Conservation (phyloP, 257 asterid genomes). For the Solanum chiquidenum region DNA sequence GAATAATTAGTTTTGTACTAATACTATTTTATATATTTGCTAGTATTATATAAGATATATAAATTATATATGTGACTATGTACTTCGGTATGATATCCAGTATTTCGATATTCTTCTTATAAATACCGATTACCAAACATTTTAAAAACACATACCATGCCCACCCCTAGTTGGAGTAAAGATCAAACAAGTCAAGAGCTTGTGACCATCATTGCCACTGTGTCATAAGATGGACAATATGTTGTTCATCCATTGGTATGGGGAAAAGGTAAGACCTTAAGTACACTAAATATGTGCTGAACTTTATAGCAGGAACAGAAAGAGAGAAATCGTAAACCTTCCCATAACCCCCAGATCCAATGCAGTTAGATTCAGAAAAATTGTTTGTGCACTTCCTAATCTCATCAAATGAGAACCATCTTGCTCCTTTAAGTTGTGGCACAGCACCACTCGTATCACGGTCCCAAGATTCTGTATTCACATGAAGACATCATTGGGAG, state of each 20-base stretch:
- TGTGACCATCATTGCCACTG: not conserved
- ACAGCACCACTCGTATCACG: conserved; percentile 55
- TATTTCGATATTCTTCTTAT: not conserved
- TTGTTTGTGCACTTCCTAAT: conserved; percentile 47
- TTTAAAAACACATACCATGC: not conserved
- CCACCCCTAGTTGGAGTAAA: not conserved
- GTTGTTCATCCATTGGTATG: not conserved
- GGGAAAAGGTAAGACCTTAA: not conserved
- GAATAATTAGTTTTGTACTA: not conserved
- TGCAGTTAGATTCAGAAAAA: conserved; percentile 67
- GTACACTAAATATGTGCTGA: not conserved
- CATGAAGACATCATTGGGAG: conserved; percentile 1
- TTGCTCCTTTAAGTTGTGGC: conserved; percentile 83
- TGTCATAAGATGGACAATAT: not conserved
- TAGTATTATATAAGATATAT: not conserved
- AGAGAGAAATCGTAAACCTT: conserved; percentile 33
- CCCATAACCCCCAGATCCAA: conserved; percentile 85
- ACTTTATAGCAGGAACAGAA: not conserved
- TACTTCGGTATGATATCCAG: not conserved
- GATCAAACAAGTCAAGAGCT: not conserved
- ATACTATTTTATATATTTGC: not conserved
- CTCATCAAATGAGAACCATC: conserved; percentile 73
- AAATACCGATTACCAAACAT: not conserved
- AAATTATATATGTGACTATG: not conserved
- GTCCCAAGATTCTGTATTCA: conserved; percentile 65